Conservation (phyloP, 2,329 filamentous ascomycete species). For the Ascosphaera aggregata region DNA sequence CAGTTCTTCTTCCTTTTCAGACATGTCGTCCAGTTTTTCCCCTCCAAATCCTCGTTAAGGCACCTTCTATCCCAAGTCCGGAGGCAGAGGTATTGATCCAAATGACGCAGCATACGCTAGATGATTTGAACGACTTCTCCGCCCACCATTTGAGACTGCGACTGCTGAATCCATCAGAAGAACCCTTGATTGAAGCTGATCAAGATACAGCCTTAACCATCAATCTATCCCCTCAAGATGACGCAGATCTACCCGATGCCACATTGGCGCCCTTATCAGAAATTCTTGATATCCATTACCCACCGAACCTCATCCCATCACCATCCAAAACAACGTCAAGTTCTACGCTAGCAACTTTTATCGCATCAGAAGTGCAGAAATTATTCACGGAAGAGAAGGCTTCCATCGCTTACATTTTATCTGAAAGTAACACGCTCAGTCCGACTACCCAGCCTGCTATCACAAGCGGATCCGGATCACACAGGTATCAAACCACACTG, state of each 20-base stretch:
- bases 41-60: slow-evolving; percentile 55
- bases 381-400: slow-evolving; percentile 77
- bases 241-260: slow-evolving; percentile 26
- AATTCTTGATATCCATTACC: slow-evolving; percentile 55
- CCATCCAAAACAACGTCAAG: slow-evolving; percentile 41
- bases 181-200: slow-evolving; percentile 3
- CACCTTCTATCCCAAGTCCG: slow-evolving; percentile 36
- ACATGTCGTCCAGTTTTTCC: slow-evolving; percentile 76
- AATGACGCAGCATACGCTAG: slow-evolving; percentile 64
- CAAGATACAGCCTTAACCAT: slow-evolving; percentile 39
- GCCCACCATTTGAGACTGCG: slow-evolving; percentile 60
- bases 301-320: slow-evolving; percentile 38
- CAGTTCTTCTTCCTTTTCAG: slow-evolving; percentile 22
- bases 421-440: slow-evolving; percentile 21
- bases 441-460: slow-evolving; percentile 20
- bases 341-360: slow-evolving; percentile 50
- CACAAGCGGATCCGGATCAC: slow-evolving; percentile 16
- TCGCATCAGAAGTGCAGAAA: slow-evolving; percentile 53
- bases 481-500: slow-evolving; percentile 4
- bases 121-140: slow-evolving; percentile 68
- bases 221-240: slow-evolving; percentile 34
- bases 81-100: slow-evolving; percentile 54
- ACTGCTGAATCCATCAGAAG: slow-evolving; percentile 22
- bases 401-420: slow-evolving; percentile 54
- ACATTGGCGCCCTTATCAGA: slow-evolving; percentile 45